These are phyloP conservation scores for Alternaria hordeiaustralica DNA, from an alignment of 2,329 filamentous ascomycete genomes.

Conservation along the genomic window DNA sequence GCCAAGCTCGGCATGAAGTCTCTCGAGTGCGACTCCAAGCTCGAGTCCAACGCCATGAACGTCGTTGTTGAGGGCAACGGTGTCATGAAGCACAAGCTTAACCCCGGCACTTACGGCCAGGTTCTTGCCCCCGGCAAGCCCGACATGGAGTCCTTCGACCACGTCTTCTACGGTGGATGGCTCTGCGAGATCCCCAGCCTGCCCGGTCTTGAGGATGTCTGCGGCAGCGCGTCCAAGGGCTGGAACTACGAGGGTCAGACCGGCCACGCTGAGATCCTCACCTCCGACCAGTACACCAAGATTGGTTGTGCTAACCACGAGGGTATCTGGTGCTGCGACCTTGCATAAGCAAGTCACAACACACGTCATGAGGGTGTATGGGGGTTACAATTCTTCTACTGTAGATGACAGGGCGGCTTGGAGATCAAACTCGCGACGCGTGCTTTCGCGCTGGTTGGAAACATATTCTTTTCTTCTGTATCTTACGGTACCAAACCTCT, in stretches of 20 bases:
- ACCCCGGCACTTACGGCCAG: slow-evolving; percentile 37
- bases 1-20: slow-evolving; percentile 32
- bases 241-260: slow-evolving; percentile 40
- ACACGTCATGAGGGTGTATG: neutral
- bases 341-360: slow-evolving; percentile 28
- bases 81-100: slow-evolving; percentile 42
- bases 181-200: slow-evolving; percentile 42
- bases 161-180: slow-evolving; percentile 45
- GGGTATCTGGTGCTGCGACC: slow-evolving; percentile 43
- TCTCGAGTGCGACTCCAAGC: slow-evolving; percentile 25
- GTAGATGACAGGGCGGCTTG: slow-evolving; percentile 21
- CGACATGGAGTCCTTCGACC: slow-evolving; percentile 28
- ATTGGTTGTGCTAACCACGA: slow-evolving; percentile 34
- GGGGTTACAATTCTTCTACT: slow-evolving; percentile 8
- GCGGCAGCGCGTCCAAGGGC: slow-evolving; percentile 30
- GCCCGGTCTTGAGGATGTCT: slow-evolving; percentile 34
- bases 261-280: slow-evolving; percentile 44
- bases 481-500: slow-evolving; percentile 19
- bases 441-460: slow-evolving; percentile 16
- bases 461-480: slow-evolving; percentile 24
- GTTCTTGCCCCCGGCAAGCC: slow-evolving; percentile 35
- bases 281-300: slow-evolving; percentile 31
- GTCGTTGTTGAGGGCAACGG: slow-evolving; percentile 33
- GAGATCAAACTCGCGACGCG: slow-evolving; percentile 11
- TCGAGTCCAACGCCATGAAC: slow-evolving; percentile 36